Evolutionary conservation across 1,284 basidiomycete species (phyloP).

Genomic region (Takashimella tepidaria): DNA sequence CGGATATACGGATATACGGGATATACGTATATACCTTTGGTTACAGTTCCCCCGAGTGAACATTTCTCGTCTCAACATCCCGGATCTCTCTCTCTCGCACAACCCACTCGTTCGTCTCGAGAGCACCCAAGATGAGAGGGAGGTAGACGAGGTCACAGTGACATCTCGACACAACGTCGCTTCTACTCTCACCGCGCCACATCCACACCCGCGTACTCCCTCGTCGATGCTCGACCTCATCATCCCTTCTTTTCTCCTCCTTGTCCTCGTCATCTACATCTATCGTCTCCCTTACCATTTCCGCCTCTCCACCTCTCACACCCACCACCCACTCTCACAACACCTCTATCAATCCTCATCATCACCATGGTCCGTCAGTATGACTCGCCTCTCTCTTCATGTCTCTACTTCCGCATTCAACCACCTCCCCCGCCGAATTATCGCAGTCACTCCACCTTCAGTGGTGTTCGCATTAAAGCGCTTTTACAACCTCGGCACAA

Average conservation of each 20-base stretch:
- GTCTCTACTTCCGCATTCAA: conserved; percentile 26
- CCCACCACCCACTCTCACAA: not conserved
- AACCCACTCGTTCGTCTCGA: too few species aligned
- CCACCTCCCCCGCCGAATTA: conserved; percentile 11
- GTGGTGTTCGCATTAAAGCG: not conserved
- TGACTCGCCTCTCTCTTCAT: conserved; percentile 6
- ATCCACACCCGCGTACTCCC: too few species aligned
- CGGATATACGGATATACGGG: too few species aligned
- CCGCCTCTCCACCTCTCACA: conserved; percentile 7
- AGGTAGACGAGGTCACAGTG: too few species aligned
- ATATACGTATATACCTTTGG: too few species aligned
- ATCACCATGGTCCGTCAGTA: not conserved
- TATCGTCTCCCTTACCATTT: conserved; percentile 7
- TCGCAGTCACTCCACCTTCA: not conserved
- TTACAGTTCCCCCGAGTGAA: too few species aligned
- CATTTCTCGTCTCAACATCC: too few species aligned
- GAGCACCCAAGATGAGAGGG: too few species aligned
- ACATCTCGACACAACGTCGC: too few species aligned
- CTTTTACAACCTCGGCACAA: conserved; percentile 22
- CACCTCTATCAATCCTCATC: conserved; percentile 5
- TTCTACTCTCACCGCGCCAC: too few species aligned
- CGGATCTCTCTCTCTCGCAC: too few species aligned
- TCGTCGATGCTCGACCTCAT: conserved; percentile 24
- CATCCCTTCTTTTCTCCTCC: conserved; percentile 20
- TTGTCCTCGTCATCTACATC: conserved; percentile 13